Evolutionary conservation across 345 rosid genomes (phyloP), one percentile per base, ranked within the genome.

Genomic region (Limnanthes douglasii): DNA sequence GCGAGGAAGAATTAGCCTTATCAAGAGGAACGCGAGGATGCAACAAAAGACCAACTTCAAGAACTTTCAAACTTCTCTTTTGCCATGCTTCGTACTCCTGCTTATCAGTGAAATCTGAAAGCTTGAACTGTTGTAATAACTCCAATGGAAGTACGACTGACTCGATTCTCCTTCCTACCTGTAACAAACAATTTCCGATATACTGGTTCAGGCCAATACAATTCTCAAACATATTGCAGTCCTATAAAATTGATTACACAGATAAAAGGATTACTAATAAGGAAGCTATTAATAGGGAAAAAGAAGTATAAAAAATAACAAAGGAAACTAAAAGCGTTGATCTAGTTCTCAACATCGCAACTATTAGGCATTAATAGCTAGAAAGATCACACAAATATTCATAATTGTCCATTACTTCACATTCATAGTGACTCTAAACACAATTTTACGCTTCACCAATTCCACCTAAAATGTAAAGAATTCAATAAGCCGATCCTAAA

Each of bases 161-260:
- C 61, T 90, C 98, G 33, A 90, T 70, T 53, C 80, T 59, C 58
- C 85, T 73, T 33, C 98, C 98, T 12, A 77, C 94, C 96, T 90
- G 65, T 31, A 12, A 50, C n/a, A n/a, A n/a, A n/a, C n/a, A n/a
- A n/a, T n/a, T n/a, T n/a, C n/a, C n/a, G n/a, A n/a, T n/a, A n/a
- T n/a, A n/a, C n/a, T n/a, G n/a, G n/a, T n/a, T n/a, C n/a, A n/a
- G n/a, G n/a, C n/a, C n/a, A n/a, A n/a, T n/a, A n/a, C n/a, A n/a
- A n/a, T n/a, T n/a, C n/a, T n/a, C n/a, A n/a, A n/a, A n/a, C n/a
- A n/a, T n/a, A n/a, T n/a, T n/a, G n/a, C n/a, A n/a, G n/a, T n/a
- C n/a, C n/a, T n/a, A n/a, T n/a, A n/a, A n/a, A n/a, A n/a, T n/a
- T n/a, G n/a, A n/a, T n/a, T n/a, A n/a, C n/a, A n/a, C n/a, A n/a